A percentile compares a stretch with the other conserved stretches of the same genome.
Evolutionary conservation across 2,329 filamentous ascomycete genomes (phyloP).

Genomic region (Phialophora tarda): DNA sequence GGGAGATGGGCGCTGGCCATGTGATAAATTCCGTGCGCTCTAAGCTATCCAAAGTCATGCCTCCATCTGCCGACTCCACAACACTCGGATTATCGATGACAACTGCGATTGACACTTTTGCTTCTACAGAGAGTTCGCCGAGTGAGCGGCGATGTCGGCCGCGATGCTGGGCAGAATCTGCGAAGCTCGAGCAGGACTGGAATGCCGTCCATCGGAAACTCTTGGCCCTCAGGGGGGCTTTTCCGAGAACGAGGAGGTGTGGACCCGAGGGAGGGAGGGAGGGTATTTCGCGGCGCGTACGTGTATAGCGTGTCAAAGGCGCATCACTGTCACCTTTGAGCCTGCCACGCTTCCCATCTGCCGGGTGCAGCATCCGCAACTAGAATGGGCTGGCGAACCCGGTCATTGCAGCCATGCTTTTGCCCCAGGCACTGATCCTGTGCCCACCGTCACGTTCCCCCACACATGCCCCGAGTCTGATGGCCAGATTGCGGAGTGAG

Average conservation of each 20-base stretch:
- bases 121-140: too few species aligned
- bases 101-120: neutral
- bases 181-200: neutral
- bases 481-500: neutral
- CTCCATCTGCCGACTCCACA: neutral
- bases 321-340: too few species aligned
- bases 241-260: neutral
- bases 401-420: too few species aligned
- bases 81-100: neutral
- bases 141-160: too few species aligned
- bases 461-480: neutral
- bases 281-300: neutral
- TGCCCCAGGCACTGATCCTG: too few species aligned
- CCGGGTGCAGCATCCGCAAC: too few species aligned
- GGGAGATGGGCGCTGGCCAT: too few species aligned
- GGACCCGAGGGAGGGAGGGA: neutral
- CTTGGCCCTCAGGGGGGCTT: neutral
- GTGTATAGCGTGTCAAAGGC: too few species aligned
- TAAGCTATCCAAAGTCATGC: neutral
- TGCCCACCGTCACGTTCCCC: neutral
- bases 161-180: neutral
- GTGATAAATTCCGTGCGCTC: too few species aligned
- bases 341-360: neutral
- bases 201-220: neutral
- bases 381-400: too few species aligned